phyloP scores from a whole-genome alignment of 163 green algal genomes.

The Smithsoniella earleae region DNA sequence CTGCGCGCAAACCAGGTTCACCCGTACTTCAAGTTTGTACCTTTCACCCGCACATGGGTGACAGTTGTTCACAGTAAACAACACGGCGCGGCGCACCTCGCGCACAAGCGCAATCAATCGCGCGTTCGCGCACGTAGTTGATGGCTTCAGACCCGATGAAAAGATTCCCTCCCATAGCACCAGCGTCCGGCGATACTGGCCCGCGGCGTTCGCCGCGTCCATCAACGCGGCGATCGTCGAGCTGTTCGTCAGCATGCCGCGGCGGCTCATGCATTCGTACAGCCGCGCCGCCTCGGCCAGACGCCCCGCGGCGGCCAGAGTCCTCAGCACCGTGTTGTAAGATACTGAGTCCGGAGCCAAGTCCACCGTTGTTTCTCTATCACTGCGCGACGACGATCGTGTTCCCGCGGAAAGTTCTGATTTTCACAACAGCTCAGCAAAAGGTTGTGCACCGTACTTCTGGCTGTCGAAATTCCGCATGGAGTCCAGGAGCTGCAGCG shows the following conservation, averaged over 20 bases:
- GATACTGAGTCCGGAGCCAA: not conserved
- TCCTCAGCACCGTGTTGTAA: constrained; percentile 7
- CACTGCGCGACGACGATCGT: too few species aligned
- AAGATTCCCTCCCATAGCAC: not conserved
- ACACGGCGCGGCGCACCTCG: too few species aligned
- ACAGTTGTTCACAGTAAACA: too few species aligned
- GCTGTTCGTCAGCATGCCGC: not conserved
- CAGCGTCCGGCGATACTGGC: not conserved
- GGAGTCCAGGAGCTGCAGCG: constrained; percentile 56
- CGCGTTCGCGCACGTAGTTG: not conserved
- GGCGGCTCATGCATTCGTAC: not conserved
- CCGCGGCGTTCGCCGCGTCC: not conserved
- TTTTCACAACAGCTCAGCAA: too few species aligned
- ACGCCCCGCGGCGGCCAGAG: not conserved
- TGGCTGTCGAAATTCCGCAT: too few species aligned
- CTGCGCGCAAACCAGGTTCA: too few species aligned
- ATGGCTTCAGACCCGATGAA: not conserved
- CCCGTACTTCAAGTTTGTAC: too few species aligned
- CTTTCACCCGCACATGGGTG: too few species aligned
- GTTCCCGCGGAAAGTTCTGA: too few species aligned
- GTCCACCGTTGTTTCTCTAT: too few species aligned
- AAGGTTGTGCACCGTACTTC: too few species aligned
- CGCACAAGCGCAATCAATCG: not conserved
- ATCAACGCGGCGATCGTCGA: not conserved
- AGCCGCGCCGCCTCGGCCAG: not conserved